Evolutionary conservation across 352 stramenopile species (phyloP), one percentile per base, ranked within the genome.

Genomic region (Blastocystis sp.): DNA sequence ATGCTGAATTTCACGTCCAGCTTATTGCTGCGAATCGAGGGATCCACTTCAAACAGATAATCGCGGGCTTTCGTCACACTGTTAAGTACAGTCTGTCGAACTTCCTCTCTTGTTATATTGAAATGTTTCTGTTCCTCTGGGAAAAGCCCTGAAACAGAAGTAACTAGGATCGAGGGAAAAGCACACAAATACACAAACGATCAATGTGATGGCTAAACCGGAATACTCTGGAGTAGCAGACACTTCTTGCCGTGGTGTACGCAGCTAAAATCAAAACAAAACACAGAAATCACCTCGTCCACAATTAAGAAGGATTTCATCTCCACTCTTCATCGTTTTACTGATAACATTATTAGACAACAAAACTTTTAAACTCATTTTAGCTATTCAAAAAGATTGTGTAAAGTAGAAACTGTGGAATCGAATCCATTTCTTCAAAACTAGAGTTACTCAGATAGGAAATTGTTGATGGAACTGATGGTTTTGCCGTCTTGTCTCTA

Each of bases 221-320:
- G 47, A 88, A 88, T 9, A 88, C 55, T 11, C 76, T 88, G n/a
- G 77, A 76, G 11, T 63, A n/a, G 20, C 39, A 18, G 13, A 88
- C 77, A 63, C 62, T 88, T 79, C 77, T 34, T 8, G 77, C 77
- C 9, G 53, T 79, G 39, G 77, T 88, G 18, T 88, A 88, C 53
- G 77, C 77, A 55, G 73, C 73, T 84, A 68, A 8, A 64, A 64
- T 84, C 3, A 68, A 13, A 54, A 0, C 13, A 11, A 13, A 20
- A 43, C 3, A 15, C 7, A 64, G 39, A 7, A 15, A 6, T 6
- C 26, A 84, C 73, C 43, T 63, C 73, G 6, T 68, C 73, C 73
- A 84, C 73, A 84, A n/a, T 84, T 53, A 29, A 66, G 23, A 3
- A 84, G 29, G 8, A 84, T 47, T 26, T 84, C 43, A 68, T 66